A percentile compares a stretch with the other conserved stretches of the same genome.
phyloP scores from a whole-genome alignment of 1,284 basidiomycete species.

The Takashimella tepidaria region DNA sequence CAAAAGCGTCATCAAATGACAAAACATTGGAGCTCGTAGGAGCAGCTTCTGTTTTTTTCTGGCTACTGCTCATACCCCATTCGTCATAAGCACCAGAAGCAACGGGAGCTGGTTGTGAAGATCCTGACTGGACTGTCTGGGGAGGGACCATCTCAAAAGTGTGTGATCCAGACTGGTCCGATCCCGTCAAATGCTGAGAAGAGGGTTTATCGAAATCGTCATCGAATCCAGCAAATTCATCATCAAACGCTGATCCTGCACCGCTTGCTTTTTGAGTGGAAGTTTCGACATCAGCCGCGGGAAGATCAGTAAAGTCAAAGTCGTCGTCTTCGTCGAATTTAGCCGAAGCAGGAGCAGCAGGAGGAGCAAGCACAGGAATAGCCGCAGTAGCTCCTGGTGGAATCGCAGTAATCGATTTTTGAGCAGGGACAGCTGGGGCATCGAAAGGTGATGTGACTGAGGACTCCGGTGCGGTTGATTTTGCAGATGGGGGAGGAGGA shows the following conservation, averaged over 20 bases:
- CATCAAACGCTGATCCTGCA: constrained; percentile 33
- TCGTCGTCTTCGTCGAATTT: constrained; percentile 80
- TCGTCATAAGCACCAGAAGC: constrained; percentile 14
- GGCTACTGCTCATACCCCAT: constrained; percentile 18
- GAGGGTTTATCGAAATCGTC: constrained; percentile 43
- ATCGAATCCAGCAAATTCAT: constrained; percentile 51
- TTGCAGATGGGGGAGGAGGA: constrained; percentile 33
- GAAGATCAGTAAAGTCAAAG: constrained; percentile 68
- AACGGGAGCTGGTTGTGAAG: constrained; percentile 5
- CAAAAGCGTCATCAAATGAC: constrained; percentile 57
- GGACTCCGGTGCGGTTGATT: constrained; percentile 9
- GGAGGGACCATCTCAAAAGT: constrained; percentile 42
- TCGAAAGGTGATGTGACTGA: constrained; percentile 2
- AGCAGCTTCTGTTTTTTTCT: constrained; percentile 3
- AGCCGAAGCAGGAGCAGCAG: constrained; percentile 14
- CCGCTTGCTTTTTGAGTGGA: constrained; percentile 14
- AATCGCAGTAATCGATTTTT: background rate
- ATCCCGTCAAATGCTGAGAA: constrained; percentile 16
- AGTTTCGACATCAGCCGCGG: constrained; percentile 45
- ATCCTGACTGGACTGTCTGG: background rate
- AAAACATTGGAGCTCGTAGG: constrained; percentile 24
- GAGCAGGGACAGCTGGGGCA: constrained; percentile 1
- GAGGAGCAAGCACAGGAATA: constrained; percentile 5
- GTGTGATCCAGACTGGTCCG: constrained; percentile 26
- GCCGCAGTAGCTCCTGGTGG: background rate